Base-by-base conservation (phyloP, 495 filamentous ascomycete species). In the Penicillium atrosanguineum region DNA sequence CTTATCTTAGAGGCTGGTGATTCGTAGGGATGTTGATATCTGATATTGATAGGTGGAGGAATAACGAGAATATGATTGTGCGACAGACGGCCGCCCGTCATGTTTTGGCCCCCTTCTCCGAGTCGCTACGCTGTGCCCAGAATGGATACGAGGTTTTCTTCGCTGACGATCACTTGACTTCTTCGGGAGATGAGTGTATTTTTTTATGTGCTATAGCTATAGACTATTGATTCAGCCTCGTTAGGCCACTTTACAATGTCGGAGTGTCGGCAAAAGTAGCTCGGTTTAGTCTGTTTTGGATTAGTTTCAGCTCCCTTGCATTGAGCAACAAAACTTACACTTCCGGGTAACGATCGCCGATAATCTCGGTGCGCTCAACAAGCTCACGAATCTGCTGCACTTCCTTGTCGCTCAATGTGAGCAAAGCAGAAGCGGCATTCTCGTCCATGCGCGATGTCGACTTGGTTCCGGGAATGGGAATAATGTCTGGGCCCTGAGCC, bases 381-480 rank as follows among this genome's bases (percentile, higher is more conserved):
- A 52, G 26, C 0, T 18, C 59, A 42, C 82, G 60, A 38, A 86
- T 74, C 58, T 74, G 68, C 28, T 46, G 50, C 29, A 76, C 67
- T 50, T 87, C 84, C 44, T 76, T 71, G 9, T 72, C 69, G 0
- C 57, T 79, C 21, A 87, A 64, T 45, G 61, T 49, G 16, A 85
- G 66, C 14, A 74, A 50, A 14, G 73, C 31, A 12, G 82, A 71
- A 2, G 51, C 75, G 52, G 73, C 63, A 55, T 87, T 87, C 65
- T 86, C 79, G 42, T 84, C 78, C 44, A 87, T 56, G 42, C 79
- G 78, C 55, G 76, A 69, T 15, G 78, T 60, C n/a, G 64, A 75
- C 59, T 75, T 82, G 0, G 83, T 85, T 4, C 82, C 83, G 0
- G 82, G 82, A 56, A 84, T 83, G 0, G 80, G 77, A 48, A 85